Base-by-base conservation (phyloP, 2,329 filamentous ascomycete genomes). In the Setomelanomma holmii region DNA sequence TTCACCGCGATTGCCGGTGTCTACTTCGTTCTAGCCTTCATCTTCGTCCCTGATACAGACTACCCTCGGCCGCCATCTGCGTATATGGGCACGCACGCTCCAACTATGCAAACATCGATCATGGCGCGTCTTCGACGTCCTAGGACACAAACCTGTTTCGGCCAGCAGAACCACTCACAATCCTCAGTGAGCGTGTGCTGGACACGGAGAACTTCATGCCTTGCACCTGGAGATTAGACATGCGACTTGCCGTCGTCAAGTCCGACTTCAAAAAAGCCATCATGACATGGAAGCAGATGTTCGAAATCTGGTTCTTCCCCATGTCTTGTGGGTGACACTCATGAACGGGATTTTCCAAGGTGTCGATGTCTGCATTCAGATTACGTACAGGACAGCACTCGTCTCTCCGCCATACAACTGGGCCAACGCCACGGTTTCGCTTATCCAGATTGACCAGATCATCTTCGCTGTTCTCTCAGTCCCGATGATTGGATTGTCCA, bases 401-500 rank as follows among this genome's bases (percentile, higher is more conserved):
- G 17, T 40, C 19, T 40, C 36, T 12, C 36, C 53, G 20, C 49
- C 49, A 5, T 56, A 56, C 40, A 41, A 45, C 23, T 56, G 43
- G 44, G 35, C 39, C 12, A 49, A 52, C 24, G 49, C 49, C 4
- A 44, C 17, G 10, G 44, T 56, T 11, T 45, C 40, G 4, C 49
- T 56, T 10, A 49, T 56, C n/a, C 53, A 56, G 27, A 43, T 51
- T 12, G 49, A 49, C 21, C 53, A 56, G 34, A 72, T 69, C 45
- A 74, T 64, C 46, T 50, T 67, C 22, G 64, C 65, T 11, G 49
- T 66, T 22, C 45, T 69, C n/a, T 58, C 11, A 59, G 61, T 52
- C 55, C 64, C 12, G 41, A 63, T 49, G 55, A 63, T 38, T 59
- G 65, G 22, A 58, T 61, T 12, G n/a, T 44, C 61, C n/a, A 66